A percentile compares a stretch with the other conserved stretches of the same genome.
phyloP scores from a whole-genome alignment of 495 filamentous ascomycete species.

The Rhizodiscina lignyota region DNA sequence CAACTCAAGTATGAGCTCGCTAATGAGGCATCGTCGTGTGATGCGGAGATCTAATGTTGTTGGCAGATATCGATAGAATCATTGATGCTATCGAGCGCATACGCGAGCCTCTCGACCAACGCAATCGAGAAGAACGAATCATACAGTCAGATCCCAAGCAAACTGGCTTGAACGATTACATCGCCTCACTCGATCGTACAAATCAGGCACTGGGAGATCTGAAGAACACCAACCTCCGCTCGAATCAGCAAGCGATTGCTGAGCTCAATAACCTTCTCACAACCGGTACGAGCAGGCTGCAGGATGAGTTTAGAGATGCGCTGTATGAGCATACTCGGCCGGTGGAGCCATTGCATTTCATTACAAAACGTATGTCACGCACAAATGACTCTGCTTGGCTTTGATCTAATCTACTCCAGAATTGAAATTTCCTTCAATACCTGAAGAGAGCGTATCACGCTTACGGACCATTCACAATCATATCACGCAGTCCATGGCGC shows the following conservation, averaged over 20 bases:
- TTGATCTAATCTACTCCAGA: conserved; percentile 20
- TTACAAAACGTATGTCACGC: conserved; percentile 59
- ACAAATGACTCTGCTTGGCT: conserved; percentile 21
- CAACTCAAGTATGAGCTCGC: conserved; percentile 45
- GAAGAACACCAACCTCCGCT: conserved; percentile 68
- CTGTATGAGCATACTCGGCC: conserved; percentile 55
- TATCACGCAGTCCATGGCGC: conserved; percentile 34
- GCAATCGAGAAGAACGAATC: conserved; percentile 75
- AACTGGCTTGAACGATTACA: conserved; percentile 66
- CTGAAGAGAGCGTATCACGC: conserved; percentile 37
- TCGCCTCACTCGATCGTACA: conserved; percentile 74
- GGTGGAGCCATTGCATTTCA: conserved; percentile 79
- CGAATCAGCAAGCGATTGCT: conserved; percentile 75
- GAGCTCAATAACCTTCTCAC: conserved; percentile 65
- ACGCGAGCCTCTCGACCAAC: conserved; percentile 73
- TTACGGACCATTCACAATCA: conserved; percentile 40
- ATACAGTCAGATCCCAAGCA: conserved; percentile 72
- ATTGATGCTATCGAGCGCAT: conserved; percentile 74
- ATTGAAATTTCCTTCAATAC: conserved; percentile 50
- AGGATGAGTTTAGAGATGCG: conserved; percentile 61
- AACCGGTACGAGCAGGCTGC: conserved; percentile 61
- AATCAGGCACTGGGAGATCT: conserved; percentile 67
- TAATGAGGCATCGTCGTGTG: conserved; percentile 1
- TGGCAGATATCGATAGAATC: conserved; percentile 72
- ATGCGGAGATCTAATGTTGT: too few relatives aligned